Conservation (phyloP, 345 rosid species). For the Leavenworthia alabamica region DNA sequence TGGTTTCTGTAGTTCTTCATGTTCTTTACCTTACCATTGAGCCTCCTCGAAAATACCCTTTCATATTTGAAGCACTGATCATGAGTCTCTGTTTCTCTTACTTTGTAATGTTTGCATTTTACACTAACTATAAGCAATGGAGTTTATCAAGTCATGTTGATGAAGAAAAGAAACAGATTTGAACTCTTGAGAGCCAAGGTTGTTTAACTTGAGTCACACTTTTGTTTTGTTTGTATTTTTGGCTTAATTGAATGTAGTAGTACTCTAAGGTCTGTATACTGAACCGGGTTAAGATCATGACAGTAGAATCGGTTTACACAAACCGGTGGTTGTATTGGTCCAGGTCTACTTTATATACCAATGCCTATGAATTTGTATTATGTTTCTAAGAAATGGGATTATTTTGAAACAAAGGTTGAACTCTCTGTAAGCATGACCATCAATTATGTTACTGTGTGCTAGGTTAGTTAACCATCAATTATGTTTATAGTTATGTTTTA, state of each 20-base stretch:
- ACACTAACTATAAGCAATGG: slow-evolving; percentile 61
- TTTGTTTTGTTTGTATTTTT: neutral
- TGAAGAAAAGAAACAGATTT: slow-evolving; percentile 40
- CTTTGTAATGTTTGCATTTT: slow-evolving; percentile 38
- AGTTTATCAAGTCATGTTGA: slow-evolving; percentile 30
- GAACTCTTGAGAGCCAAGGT: neutral
- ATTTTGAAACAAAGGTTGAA: neutral
- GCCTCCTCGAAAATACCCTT: slow-evolving; percentile 62
- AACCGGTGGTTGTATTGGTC: neutral
- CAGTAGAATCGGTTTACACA: neutral
- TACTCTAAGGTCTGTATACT: neutral
- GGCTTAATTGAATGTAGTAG: neutral
- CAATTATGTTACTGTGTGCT: no score
- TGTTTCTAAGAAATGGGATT: neutral
- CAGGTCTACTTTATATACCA: neutral
- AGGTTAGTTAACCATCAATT: no score
- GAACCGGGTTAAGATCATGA: neutral
- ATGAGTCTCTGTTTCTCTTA: slow-evolving; percentile 64
- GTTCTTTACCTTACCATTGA: slow-evolving; percentile 43
- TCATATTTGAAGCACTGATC: slow-evolving; percentile 63
- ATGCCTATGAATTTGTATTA: neutral
- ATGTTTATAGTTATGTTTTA: no score
- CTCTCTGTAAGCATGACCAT: no score
- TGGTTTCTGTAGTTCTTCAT: slow-evolving; percentile 57
- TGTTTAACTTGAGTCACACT: neutral